A percentile compares a stretch with the other conserved stretches of the same genome.
These are phyloP conservation scores for Mucor saturninus DNA, from an alignment of 371 early-diverging fungal genomes.

Conservation along the genomic window DNA sequence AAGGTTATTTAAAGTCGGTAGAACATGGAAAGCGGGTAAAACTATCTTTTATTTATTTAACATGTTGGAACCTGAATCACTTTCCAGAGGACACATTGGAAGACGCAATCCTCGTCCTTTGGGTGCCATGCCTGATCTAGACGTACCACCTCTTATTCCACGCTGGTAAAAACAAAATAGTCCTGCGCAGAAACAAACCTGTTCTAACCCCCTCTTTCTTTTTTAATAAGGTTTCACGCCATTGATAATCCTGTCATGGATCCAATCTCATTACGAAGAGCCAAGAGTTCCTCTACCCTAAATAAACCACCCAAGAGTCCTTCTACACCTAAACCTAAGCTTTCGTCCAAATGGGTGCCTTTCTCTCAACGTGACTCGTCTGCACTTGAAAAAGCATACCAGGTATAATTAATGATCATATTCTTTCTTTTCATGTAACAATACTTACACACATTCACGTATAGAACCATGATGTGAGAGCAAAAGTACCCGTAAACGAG, in stretches of 20 bases:
- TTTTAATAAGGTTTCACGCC: slow-evolving; percentile 36
- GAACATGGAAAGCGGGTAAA: too few species aligned
- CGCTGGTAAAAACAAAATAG: slow-evolving; percentile 27
- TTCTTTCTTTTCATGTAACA: too few species aligned
- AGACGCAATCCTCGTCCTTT: slow-evolving; percentile 29
- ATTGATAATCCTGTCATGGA: slow-evolving; percentile 35
- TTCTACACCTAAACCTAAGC: slow-evolving; percentile 26
- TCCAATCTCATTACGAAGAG: slow-evolving; percentile 30
- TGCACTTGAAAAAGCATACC: slow-evolving; percentile 63
- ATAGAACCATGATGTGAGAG: slow-evolving; percentile 41
- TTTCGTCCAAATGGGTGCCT: slow-evolving; percentile 59
- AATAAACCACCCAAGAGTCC: slow-evolving; percentile 26
- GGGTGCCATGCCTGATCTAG: slow-evolving; percentile 31
- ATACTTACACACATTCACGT: too few species aligned
- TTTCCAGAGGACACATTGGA: slow-evolving; percentile 17
- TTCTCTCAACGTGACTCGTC: slow-evolving; percentile 64
- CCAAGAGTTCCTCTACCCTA: slow-evolving; percentile 26
- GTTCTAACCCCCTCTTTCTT: neutral
- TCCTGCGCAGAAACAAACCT: too few species aligned
- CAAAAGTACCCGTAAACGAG: slow-evolving; percentile 66
- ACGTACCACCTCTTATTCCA: slow-evolving; percentile 30
- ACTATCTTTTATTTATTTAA: slow-evolving; percentile 1
- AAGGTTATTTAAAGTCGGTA: too few species aligned
- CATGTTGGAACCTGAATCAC: slow-evolving; percentile 33
- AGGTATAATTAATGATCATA: slow-evolving; percentile 25